Conservation (phyloP, 2,329 filamentous ascomycete species). For the Colletotrichum horii region DNA sequence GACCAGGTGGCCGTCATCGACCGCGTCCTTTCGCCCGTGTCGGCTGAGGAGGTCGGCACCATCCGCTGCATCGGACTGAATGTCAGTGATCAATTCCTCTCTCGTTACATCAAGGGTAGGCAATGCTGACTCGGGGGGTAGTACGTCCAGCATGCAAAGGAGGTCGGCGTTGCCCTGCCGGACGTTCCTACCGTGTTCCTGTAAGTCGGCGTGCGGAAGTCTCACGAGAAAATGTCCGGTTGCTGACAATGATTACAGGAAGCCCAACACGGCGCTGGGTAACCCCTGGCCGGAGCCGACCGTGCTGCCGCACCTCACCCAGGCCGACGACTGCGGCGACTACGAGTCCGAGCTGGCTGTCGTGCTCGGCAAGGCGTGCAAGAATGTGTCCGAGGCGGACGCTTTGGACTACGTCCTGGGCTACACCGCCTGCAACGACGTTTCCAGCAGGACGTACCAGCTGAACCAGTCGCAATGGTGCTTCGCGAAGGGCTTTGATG, state of each 20-base stretch:
- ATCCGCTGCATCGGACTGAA: conserved; percentile 63
- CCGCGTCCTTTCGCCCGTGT: conserved; percentile 50
- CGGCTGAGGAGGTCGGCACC: conserved; percentile 28
- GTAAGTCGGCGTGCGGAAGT: conserved; percentile 21
- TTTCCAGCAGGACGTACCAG: conserved; percentile 64
- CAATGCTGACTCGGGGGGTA: conserved; percentile 13
- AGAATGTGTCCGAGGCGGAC: conserved; percentile 61
- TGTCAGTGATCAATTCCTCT: conserved; percentile 37
- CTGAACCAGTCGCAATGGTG: conserved; percentile 59
- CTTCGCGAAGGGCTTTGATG: conserved; percentile 64
- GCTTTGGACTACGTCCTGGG: conserved; percentile 66
- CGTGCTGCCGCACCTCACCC: conserved; percentile 53
- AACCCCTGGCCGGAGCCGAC: conserved; percentile 59
- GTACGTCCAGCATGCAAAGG: conserved; percentile 44
- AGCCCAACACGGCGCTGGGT: conserved; percentile 57
- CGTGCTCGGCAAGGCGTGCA: conserved; percentile 54
- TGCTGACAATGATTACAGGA: conserved; percentile 31
- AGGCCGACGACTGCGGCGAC: conserved; percentile 59
- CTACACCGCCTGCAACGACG: conserved; percentile 68
- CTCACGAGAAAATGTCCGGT: neutral
- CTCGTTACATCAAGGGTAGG: neutral
- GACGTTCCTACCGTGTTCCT: conserved; percentile 62
- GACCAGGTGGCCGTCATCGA: conserved; percentile 49
- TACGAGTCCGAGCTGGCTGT: conserved; percentile 66
- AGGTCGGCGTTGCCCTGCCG: conserved; percentile 58